Conservation (phyloP, 306 rosid genomes). For the Castanospermum australe region DNA sequence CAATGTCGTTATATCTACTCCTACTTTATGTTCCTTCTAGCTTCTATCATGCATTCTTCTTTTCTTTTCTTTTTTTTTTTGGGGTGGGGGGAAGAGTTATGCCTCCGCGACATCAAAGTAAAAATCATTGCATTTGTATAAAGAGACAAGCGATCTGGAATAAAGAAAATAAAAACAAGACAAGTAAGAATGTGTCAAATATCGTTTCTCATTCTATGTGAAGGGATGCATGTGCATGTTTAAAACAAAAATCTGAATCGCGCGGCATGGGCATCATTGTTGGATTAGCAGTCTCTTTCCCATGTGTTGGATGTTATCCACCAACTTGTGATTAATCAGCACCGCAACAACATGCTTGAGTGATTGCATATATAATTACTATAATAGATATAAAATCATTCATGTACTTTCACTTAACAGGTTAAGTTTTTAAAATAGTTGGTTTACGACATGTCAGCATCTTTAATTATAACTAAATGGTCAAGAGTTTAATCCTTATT, state of each 20-base stretch:
- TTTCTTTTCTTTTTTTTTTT: no score
- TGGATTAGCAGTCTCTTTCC: background rate
- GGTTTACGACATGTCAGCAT: no score
- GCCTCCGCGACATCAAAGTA: background rate
- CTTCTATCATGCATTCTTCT: no score
- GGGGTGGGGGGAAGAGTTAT: background rate
- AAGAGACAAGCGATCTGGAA: background rate
- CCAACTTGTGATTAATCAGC: background rate
- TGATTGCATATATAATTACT: background rate
- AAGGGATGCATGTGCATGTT: background rate
- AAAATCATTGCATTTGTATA: background rate
- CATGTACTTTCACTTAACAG: no score
- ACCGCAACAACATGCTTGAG: no score
- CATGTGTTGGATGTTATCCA: background rate
- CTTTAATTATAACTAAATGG: no score
- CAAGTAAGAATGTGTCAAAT: background rate
- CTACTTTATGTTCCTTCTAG: background rate
- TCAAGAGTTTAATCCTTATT: no score
- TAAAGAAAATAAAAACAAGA: background rate
- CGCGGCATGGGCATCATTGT: background rate
- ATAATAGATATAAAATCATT: no score
- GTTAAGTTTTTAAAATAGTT: no score
- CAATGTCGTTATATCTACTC: background rate
- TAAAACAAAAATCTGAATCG: background rate
- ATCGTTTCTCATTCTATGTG: background rate